These are phyloP conservation scores for Phaeosphaeria sp. DNA, from an alignment of 2,329 filamentous ascomycete genomes.

Conservation along the genomic window DNA sequence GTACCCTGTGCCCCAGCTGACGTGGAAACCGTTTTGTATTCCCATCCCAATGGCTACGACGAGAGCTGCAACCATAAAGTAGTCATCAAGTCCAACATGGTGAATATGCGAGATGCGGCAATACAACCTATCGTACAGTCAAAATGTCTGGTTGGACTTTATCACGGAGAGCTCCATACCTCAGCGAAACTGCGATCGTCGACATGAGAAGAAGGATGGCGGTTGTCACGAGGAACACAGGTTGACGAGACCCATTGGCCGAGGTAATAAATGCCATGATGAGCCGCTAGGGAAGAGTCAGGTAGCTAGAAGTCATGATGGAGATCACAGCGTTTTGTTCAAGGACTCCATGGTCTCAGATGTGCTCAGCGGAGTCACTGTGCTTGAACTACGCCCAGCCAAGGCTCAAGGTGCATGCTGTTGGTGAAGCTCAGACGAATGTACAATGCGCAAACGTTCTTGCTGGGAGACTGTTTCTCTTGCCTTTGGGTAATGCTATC, in stretches of 20 bases:
- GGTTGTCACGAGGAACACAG: slow-evolving; percentile 23
- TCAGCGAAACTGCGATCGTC: slow-evolving; percentile 8
- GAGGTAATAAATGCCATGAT: slow-evolving; percentile 18
- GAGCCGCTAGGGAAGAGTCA: not conserved
- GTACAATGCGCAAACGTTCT: not conserved
- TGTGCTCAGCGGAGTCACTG: not conserved
- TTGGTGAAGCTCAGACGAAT: not conserved
- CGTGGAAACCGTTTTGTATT: slow-evolving; percentile 4
- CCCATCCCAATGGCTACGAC: slow-evolving; percentile 4
- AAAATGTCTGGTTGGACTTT: not conserved
- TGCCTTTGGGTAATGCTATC: not conserved
- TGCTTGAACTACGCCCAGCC: not conserved
- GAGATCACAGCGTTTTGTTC: not conserved
- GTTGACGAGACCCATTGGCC: slow-evolving; percentile 24
- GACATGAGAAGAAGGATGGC: slow-evolving; percentile 18
- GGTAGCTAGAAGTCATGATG: not conserved
- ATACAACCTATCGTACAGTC: slow-evolving; percentile 10
- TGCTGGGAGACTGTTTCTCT: not conserved
- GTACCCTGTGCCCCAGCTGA: slow-evolving; percentile 10
- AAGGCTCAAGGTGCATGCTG: not conserved
- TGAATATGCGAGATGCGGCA: slow-evolving; percentile 14
- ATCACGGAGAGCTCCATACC: not conserved
- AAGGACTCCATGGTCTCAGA: not conserved
- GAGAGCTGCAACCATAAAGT: slow-evolving; percentile 22
- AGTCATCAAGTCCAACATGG: slow-evolving; percentile 24